Conservation (phyloP, 148 eudicot genomes). For the Spergularia bocconei region DNA sequence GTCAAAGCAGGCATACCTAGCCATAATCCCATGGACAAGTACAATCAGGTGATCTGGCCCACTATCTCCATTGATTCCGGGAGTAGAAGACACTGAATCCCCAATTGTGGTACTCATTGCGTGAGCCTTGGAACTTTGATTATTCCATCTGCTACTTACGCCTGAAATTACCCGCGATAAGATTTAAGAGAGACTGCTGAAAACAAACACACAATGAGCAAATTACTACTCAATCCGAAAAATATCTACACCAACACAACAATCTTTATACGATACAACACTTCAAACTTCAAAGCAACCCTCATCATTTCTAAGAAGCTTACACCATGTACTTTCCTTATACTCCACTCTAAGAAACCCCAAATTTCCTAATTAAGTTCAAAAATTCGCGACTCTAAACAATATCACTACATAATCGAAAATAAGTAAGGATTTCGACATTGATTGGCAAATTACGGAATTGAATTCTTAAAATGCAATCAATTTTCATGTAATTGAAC, state of each 20-base stretch:
- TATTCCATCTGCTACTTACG: slow-evolving; percentile 38
- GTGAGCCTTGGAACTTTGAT: slow-evolving; percentile 41
- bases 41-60: slow-evolving; percentile 93
- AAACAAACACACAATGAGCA: not conserved
- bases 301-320: not conserved
- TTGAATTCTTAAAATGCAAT: not conserved
- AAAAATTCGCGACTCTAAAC: not conserved
- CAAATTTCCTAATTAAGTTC: not conserved
- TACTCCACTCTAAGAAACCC: not conserved
- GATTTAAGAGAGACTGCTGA: not conserved
- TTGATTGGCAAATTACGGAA: not conserved
- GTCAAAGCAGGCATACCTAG: slow-evolving; percentile 51
- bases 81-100: slow-evolving; percentile 39
- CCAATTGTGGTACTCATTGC: slow-evolving; percentile 67
- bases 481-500: not conserved
- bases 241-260: not conserved
- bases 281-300: not conserved
- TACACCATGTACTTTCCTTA: not conserved
- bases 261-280: not conserved
- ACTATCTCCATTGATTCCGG: slow-evolving; percentile 31
- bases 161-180: slow-evolving; percentile 39
- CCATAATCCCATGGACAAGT: slow-evolving; percentile 95
- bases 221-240: not conserved
- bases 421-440: not conserved
- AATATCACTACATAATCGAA: not conserved